Evolutionary conservation across 371 early-diverging fungal genomes (phyloP).

Genomic region (Neoconidiobolus thromboides): DNA sequence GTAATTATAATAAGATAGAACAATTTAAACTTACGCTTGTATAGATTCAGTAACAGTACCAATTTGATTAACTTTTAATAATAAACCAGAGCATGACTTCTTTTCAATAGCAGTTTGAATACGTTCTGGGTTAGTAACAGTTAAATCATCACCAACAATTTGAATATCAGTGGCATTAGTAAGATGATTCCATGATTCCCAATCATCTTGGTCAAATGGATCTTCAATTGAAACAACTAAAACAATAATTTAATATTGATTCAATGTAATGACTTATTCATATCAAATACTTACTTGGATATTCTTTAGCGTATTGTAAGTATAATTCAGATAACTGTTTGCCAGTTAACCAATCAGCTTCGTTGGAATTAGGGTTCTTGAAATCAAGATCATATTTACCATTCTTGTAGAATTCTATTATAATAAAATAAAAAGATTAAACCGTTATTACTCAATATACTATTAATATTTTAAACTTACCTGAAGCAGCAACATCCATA

Average conservation of each 20-base stretch:
- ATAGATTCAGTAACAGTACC: slow-evolving; percentile 95
- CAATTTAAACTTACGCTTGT: slow-evolving; percentile 27
- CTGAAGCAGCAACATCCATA: slow-evolving; percentile 96
- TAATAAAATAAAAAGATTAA: neutral
- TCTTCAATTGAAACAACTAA: slow-evolving; percentile 89
- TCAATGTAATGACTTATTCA: too few species aligned
- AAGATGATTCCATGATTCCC: slow-evolving; percentile 76
- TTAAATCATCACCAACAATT: slow-evolving; percentile 97
- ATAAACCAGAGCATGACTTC: slow-evolving; percentile 86
- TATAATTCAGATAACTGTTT: slow-evolving; percentile 73
- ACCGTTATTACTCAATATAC: neutral
- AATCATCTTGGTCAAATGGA: slow-evolving; percentile 99
- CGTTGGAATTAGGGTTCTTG: slow-evolving; percentile 78
- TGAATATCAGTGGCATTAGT: slow-evolving; percentile 45
- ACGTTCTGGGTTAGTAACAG: slow-evolving; percentile 94
- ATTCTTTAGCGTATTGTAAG: slow-evolving; percentile 60
- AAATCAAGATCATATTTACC: slow-evolving; percentile 94
- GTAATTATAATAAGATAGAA: too few species aligned
- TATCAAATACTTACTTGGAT: slow-evolving; percentile 30
- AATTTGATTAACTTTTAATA: slow-evolving; percentile 99
- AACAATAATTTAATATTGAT: too few species aligned
- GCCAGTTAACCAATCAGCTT: slow-evolving; percentile 47
- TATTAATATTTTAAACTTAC: neutral
- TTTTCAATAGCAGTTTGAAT: slow-evolving; percentile 78
- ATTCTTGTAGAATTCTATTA: slow-evolving; percentile 74